phyloP scores from a whole-genome alignment of 176 grass and related monocot species.

The Zea mays region DNA sequence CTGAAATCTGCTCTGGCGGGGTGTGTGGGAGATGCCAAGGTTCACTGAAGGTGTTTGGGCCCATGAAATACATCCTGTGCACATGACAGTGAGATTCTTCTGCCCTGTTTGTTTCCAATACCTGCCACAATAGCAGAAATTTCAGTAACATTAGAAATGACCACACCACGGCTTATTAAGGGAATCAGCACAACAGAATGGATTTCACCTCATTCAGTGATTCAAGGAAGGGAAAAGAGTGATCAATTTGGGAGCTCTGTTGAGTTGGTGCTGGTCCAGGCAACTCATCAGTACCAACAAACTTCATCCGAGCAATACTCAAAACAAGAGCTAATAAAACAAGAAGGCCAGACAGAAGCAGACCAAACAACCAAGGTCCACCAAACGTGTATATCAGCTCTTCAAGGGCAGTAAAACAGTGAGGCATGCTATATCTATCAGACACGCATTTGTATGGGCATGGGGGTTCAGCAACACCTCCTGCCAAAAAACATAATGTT shows the following conservation, averaged over 20 bases:
- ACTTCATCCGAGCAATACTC: slow-evolving; percentile 98
- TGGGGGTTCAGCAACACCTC: slow-evolving; percentile 82
- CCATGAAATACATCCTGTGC: slow-evolving; percentile 95
- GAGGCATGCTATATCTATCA: slow-evolving; percentile 95
- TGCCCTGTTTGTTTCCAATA: slow-evolving; percentile 89
- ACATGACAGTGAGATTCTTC: slow-evolving; percentile 96
- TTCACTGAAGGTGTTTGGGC: slow-evolving; percentile 92
- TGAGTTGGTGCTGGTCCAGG: slow-evolving; percentile 92
- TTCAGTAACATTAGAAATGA: slow-evolving; percentile 30
- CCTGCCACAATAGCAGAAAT: slow-evolving; percentile 53
- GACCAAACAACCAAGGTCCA: slow-evolving; percentile 92
- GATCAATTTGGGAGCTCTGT: slow-evolving; percentile 92
- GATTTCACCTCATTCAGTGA: slow-evolving; percentile 84
- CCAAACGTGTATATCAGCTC: slow-evolving; percentile 94
- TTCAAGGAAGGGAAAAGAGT: slow-evolving; percentile 94
- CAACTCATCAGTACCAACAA: slow-evolving; percentile 86
- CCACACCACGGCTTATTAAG: background rate
- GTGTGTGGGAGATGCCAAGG: slow-evolving; percentile 90
- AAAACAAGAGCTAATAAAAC: slow-evolving; percentile 89
- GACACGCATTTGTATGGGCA: slow-evolving; percentile 93
- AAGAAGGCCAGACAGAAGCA: slow-evolving; percentile 92
- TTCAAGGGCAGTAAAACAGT: slow-evolving; percentile 96
- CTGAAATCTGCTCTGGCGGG: slow-evolving; percentile 79
- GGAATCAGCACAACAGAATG: slow-evolving; percentile 6
- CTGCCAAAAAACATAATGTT: slow-evolving; percentile 46